Percentiles rank a stretch among this genome's conserved stretches.
phyloP scores from a whole-genome alignment of 1,139 yeast species.

The Geotrichum carabidarum region DNA sequence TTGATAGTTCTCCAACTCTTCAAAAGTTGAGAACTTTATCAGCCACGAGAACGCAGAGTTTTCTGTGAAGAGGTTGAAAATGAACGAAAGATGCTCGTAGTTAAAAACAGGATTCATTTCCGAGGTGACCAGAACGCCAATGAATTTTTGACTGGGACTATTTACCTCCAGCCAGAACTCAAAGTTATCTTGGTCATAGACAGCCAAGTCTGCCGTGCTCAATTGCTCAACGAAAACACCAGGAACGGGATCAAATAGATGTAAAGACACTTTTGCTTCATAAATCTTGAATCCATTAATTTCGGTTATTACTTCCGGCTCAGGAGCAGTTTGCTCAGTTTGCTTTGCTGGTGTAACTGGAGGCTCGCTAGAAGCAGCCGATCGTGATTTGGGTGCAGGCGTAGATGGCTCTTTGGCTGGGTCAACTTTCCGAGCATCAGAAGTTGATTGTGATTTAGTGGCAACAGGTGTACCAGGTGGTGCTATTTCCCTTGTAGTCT shows the following conservation, averaged over 20 bases:
- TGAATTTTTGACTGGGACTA: conserved; percentile 30
- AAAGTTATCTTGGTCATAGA: conserved; percentile 51
- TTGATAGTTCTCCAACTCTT: conserved; percentile 50
- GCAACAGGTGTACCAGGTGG: not conserved
- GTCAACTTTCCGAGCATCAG: not conserved
- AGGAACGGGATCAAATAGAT: conserved; percentile 51
- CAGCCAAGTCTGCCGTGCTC: conserved; percentile 34
- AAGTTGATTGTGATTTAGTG: not conserved
- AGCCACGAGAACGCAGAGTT: conserved; percentile 56
- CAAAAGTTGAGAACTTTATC: conserved; percentile 47
- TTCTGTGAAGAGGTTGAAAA: conserved; percentile 54
- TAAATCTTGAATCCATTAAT: conserved; percentile 8
- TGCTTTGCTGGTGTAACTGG: conserved; percentile 10
- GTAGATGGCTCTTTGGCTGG: not conserved
- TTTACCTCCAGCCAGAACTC: conserved; percentile 50
- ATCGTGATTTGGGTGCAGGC: not conserved
- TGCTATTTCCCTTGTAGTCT: not conserved
- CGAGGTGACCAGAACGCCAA: conserved; percentile 47
- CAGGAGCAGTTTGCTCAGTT: not conserved
- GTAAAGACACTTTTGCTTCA: conserved; percentile 41
- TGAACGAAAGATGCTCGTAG: conserved; percentile 52
- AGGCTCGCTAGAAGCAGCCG: not conserved
- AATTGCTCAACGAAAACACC: conserved; percentile 50
- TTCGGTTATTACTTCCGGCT: conserved; percentile 16
- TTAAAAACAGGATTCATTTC: conserved; percentile 64